phyloP scores from a whole-genome alignment of 805 yeast species.

The Dipodascopsis uninucleata region DNA sequence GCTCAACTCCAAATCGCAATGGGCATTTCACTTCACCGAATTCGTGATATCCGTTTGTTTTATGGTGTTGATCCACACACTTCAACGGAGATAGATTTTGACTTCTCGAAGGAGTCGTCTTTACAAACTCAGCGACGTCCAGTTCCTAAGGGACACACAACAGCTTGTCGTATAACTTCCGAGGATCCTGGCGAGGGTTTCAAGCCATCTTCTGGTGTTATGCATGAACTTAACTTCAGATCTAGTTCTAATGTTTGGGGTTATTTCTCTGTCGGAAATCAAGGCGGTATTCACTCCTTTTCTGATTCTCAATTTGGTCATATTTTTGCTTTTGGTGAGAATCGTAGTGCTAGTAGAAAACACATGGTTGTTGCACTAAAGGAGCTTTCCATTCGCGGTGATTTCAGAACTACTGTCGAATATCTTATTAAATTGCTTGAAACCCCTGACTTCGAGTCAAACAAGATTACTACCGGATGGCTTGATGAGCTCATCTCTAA shows the following conservation, averaged over 20 bases:
- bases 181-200: slow-evolving; percentile 99
- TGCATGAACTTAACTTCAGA: slow-evolving; percentile 94
- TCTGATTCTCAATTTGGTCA: slow-evolving; percentile 99
- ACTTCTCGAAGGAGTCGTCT: slow-evolving; percentile 69
- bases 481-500: slow-evolving; percentile 91
- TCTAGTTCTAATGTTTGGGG: slow-evolving; percentile 99
- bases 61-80: slow-evolving; percentile 97
- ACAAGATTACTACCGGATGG: slow-evolving; percentile 98
- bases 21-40: slow-evolving; percentile 98
- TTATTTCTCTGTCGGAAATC: slow-evolving; percentile 93
- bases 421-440: slow-evolving; percentile 91
- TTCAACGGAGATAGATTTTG: slow-evolving; percentile 84
- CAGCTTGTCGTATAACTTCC: slow-evolving; percentile 98
- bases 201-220: slow-evolving; percentile 96
- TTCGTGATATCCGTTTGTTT: slow-evolving; percentile 83
- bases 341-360: slow-evolving; percentile 94
- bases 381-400: slow-evolving; percentile 96
- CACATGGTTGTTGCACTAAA: slow-evolving; percentile 98
- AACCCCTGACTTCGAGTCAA: slow-evolving; percentile 93
- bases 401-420: slow-evolving; percentile 96
- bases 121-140: slow-evolving; percentile 84
- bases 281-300: slow-evolving; percentile 95
- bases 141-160: slow-evolving; percentile 95
- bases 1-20: slow-evolving; percentile 98
- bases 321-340: slow-evolving; percentile 98